Conservation (phyloP, 1,284 basidiomycete genomes). For the Nidula niveotomentosa region DNA sequence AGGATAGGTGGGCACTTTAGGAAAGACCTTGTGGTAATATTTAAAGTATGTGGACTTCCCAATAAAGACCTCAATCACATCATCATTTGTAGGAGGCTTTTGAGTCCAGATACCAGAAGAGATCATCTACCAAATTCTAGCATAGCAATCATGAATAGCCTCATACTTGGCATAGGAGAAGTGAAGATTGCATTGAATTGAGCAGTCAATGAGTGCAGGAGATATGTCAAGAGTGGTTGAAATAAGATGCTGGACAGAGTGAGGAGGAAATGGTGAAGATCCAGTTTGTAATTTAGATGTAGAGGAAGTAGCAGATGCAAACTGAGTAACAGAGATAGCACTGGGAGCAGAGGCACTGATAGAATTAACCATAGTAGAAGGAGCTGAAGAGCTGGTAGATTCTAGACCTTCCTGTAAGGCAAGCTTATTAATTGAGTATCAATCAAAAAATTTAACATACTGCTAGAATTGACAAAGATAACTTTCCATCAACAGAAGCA, state of each 20-base stretch:
- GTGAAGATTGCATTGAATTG: neutral
- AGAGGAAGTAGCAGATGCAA: neutral
- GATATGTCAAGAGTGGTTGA: neutral
- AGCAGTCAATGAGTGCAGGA: neutral
- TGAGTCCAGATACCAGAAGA: neutral
- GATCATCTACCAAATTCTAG: neutral
- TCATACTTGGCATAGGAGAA: neutral
- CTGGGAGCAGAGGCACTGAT: neutral
- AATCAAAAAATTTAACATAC: neutral
- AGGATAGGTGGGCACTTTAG: neutral
- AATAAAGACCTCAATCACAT: neutral
- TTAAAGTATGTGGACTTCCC: neutral
- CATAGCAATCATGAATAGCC: neutral
- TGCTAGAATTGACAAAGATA: neutral
- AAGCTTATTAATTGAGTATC: neutral
- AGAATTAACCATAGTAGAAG: neutral
- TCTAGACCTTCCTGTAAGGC: neutral
- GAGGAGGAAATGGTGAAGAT: neutral
- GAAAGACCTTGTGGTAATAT: neutral
- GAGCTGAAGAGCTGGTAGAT: neutral
- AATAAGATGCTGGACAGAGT: neutral
- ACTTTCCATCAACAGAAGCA: neutral
- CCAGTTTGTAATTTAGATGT: neutral
- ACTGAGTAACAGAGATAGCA: neutral
- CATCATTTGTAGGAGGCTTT: neutral